Conservation (phyloP, 495 filamentous ascomycete genomes). For the Aspergillus funiculosus region DNA sequence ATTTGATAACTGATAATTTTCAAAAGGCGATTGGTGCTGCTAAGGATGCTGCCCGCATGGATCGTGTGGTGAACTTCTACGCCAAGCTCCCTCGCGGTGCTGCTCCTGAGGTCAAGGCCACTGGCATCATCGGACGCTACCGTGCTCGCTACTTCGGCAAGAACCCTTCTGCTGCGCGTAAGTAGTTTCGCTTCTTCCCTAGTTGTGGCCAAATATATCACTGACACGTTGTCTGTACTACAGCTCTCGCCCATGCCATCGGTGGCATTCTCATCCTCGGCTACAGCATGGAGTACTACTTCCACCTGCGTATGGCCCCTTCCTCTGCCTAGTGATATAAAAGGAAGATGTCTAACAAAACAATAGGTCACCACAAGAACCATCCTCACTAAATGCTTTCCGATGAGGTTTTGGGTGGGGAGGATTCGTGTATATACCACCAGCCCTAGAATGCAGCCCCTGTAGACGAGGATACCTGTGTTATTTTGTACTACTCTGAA, state of each 20-base stretch:
- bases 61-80: slow-evolving; percentile 96
- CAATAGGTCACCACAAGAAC: slow-evolving; percentile 95
- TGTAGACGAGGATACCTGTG: slow-evolving; percentile 23
- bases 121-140: slow-evolving; percentile 79
- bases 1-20: slow-evolving; percentile 22
- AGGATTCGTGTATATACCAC: slow-evolving; percentile 41
- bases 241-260: slow-evolving; percentile 85
- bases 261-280: slow-evolving; percentile 66
- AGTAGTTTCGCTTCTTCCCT: slow-evolving; percentile 36
- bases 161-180: slow-evolving; percentile 82
- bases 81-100: slow-evolving; percentile 88
- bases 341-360: slow-evolving; percentile 14
- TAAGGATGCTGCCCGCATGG: slow-evolving; percentile 92
- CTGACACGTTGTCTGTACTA: slow-evolving; percentile 17
- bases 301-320: slow-evolving; percentile 83
- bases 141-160: slow-evolving; percentile 92
- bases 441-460: slow-evolving; percentile 26
- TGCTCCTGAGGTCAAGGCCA: slow-evolving; percentile 71
- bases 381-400: slow-evolving; percentile 73
- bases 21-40: slow-evolving; percentile 80
- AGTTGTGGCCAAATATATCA: not conserved
- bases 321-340: not conserved
- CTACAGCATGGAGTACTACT: slow-evolving; percentile 98
- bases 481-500: too few species aligned
- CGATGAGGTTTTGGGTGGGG: slow-evolving; percentile 19